phyloP scores from a whole-genome alignment of 2,329 filamentous ascomycete genomes.

The Ophiostoma montium region DNA sequence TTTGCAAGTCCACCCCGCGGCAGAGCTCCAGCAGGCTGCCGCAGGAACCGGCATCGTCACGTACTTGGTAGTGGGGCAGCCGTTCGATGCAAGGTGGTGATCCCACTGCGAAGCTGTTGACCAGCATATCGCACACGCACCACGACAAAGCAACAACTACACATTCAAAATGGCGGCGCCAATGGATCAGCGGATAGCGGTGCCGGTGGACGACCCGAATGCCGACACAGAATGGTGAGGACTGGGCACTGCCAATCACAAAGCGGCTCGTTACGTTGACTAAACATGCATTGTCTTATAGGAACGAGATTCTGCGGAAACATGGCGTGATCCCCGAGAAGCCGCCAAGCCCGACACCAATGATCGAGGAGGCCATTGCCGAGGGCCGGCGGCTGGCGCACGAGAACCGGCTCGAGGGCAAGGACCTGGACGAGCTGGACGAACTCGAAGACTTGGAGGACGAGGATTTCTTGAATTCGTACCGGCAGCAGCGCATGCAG shows the following conservation, averaged over 20 bases:
- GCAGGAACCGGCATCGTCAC: not conserved
- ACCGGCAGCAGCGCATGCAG: conserved; percentile 73
- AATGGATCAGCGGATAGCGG: conserved; percentile 50
- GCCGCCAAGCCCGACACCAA: conserved; percentile 82
- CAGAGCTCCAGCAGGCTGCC: not conserved
- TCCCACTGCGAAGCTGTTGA: not conserved
- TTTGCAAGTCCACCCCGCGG: not conserved
- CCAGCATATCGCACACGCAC: not conserved
- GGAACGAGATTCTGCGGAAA: conserved; percentile 97
- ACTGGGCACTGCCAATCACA: not conserved
- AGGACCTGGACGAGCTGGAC: conserved; percentile 84
- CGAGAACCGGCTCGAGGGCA: conserved; percentile 85
- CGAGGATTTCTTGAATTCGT: conserved; percentile 76
- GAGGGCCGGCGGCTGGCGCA: conserved; percentile 74
- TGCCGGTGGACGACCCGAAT: conserved; percentile 88
- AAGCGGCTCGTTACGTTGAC: not conserved
- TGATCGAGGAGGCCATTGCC: conserved; percentile 86
- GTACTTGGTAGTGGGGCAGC: not conserved
- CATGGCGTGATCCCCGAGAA: conserved; percentile 97
- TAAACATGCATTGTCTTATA: conserved; percentile 26
- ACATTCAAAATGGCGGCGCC: conserved; percentile 41
- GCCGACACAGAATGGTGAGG: conserved; percentile 91
- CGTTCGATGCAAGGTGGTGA: too few relatives aligned
- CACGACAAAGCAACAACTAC: not conserved
- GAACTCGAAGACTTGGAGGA: conserved; percentile 94